Base-by-base conservation (phyloP, 2,329 filamentous ascomycete genomes). In the Paradendryphiella salina region DNA sequence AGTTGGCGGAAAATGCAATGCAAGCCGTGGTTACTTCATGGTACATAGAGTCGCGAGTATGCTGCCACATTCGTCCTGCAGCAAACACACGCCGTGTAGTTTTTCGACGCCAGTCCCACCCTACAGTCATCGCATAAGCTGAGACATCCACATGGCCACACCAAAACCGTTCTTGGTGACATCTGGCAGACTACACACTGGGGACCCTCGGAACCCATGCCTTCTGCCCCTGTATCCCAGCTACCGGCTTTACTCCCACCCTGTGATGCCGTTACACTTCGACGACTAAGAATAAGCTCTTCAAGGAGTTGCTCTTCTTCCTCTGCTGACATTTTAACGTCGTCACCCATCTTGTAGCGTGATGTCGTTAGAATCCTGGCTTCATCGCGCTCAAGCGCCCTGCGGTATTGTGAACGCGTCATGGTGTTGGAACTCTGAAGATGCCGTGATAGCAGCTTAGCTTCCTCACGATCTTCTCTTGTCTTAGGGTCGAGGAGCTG, bases 101-200 rank as follows among this genome's bases (percentile, higher is more conserved):
- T 97, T 71, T 96, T 95, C 85, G 96, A 92, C 3, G 94, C 94
- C 56, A 97, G 80, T 35, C 90, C 93, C 29, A 97, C 89, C 26
- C 94, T 82, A 70, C 94, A 97, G 61, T 97, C 94, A 71, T 99
- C 94, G 70, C 94, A 97, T 10, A 97, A 80, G 61, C 90, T 93
- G 50, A 99, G 80, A 70, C 94, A 99, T 2, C 94, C 88, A 71
- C 94, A 99, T 0, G 94, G 94, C 94, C 94, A 97, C 1, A 96
- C 87, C 46, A 99, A 88, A 54, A 97, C 88, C 6, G 89, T 95
- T 14, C 94, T 82, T 3, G 91, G 85, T n/a, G 83, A 82, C 46
- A 85, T 85, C 71, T 97, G 93, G 69, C 94, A 99, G 4, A 99
- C 90, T 0, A 97, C 94, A 66, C 94, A 99, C 60, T 89, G 88